These are phyloP conservation scores for Kewa caespitosa DNA, from an alignment of 179 eudicot species.

Conservation along the genomic window DNA sequence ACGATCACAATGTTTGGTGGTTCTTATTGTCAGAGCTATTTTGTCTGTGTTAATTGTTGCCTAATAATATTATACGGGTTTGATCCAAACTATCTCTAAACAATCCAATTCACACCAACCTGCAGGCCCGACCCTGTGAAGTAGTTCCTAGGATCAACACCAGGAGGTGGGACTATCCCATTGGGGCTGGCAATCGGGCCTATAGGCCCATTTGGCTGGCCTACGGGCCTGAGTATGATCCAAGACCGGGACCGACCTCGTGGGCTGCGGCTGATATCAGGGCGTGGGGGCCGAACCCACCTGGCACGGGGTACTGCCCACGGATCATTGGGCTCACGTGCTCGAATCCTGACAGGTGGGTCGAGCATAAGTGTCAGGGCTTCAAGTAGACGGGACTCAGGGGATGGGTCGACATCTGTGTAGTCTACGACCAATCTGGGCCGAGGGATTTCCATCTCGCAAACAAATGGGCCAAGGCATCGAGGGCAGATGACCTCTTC, in stretches of 20 bases:
- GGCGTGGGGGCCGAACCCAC: constrained; percentile 29
- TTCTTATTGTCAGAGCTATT: too few species aligned
- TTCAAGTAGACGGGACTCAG: constrained; percentile 56
- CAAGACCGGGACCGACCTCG: constrained; percentile 34
- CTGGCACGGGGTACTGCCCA: constrained; percentile 25
- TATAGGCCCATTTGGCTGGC: constrained; percentile 15
- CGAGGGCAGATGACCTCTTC: constrained; percentile 50
- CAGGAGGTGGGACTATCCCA: constrained; percentile 30
- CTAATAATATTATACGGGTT: too few species aligned
- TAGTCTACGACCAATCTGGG: constrained; percentile 36
- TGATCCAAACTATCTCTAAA: too few species aligned
- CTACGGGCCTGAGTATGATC: constrained; percentile 37
- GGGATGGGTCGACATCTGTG: constrained; percentile 49
- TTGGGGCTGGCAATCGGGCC: constrained; percentile 6
- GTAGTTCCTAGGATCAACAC: constrained; percentile 48
- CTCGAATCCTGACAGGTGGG: constrained; percentile 34
- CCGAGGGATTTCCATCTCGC: constrained; percentile 40
- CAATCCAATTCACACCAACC: too few species aligned
- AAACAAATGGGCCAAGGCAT: constrained; percentile 56
- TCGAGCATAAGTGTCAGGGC: constrained; percentile 54
- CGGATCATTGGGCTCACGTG: constrained; percentile 14
- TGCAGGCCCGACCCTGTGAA: constrained; percentile 46
- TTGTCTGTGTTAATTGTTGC: too few species aligned
- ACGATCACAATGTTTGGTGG: too few species aligned
- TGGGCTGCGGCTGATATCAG: constrained; percentile 29